Evolutionary conservation across 192 early-diverging fungal species (phyloP), one percentile per base, ranked within the genome.

Genomic region (Linnemannia elongata): DNA sequence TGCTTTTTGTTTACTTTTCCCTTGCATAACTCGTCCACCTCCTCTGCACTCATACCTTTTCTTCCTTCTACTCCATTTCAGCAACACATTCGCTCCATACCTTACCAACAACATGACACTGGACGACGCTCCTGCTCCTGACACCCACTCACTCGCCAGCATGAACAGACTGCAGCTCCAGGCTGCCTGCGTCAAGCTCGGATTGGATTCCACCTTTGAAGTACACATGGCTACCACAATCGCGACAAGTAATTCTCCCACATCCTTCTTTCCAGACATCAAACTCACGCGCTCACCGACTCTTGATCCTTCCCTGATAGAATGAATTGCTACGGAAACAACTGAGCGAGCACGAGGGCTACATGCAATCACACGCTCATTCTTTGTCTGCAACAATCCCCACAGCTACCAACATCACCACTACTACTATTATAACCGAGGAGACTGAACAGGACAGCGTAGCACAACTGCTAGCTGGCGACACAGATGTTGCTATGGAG

Each of bases 141-240:
- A 5, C 39, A 38, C 41, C 39, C 39, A 33, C 27, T 77, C 42
- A 15, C 38, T 81, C 35, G 49, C 74, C 0, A 76, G 76, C 9
- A 33, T 81, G 49, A 71, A 42, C 38, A 76, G 85, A 49, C 70
- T 81, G 22, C 85, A 87, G n/a, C 85, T 87, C 10, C 85, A 87
- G 68, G 68, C 85, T 22, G 72, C 80, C 12, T 87, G 85, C 63
- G 80, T 81, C 60, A 81, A 87, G 27, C 72, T 63, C 3, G 85
- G 85, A 6, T 72, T 87, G 20, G 85, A 81, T 55, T 74, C 85
- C 17, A 87, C 85, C 1, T 71, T 71, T 6, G 76, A 74, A 27
- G 85, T 87, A 81, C 73, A 27, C 8, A 3, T 42, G 39, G 38
- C 10, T 18, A 22, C 7, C 22, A 24, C 38, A 66, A 15, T 66